phyloP scores from a whole-genome alignment of 2,329 filamentous ascomycete genomes.

The Penicillium capsulatum region DNA sequence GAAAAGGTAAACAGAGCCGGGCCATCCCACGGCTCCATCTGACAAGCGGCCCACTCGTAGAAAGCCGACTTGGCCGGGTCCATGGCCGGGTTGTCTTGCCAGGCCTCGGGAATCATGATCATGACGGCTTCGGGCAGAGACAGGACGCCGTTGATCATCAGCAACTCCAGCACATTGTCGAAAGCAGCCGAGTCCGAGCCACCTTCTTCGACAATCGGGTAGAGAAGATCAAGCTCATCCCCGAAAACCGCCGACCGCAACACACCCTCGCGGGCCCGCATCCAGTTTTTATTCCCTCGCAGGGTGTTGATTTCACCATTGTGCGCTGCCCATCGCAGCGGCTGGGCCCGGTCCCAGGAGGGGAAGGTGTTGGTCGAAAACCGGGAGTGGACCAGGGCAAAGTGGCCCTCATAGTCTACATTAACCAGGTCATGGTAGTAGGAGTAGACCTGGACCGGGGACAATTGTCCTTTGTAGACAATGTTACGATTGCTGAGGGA shows the following conservation, averaged over 20 bases:
- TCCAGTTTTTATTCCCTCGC: constrained; percentile 99
- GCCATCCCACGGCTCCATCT: constrained; percentile 99
- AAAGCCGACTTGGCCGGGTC: constrained; percentile 94
- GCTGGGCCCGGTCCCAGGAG: constrained; percentile 96
- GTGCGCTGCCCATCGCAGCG: constrained; percentile 92
- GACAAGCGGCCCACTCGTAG: constrained; percentile 97
- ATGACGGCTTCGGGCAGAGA: constrained; percentile 95
- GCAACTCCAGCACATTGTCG: constrained; percentile 89
- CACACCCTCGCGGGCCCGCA: constrained; percentile 92
- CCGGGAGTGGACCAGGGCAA: constrained; percentile 91
- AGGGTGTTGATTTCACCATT: constrained; percentile 98
- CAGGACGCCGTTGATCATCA: constrained; percentile 92
- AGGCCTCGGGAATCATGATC: constrained; percentile 97
- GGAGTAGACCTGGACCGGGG: constrained; percentile 91
- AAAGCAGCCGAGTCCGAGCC: constrained; percentile 96
- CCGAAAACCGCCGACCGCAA: constrained; percentile 91
- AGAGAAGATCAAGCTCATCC: constrained; percentile 83
- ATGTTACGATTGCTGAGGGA: constrained; percentile 97
- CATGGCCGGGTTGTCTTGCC: constrained; percentile 90
- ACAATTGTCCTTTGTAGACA: constrained; percentile 95
- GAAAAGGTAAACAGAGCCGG: constrained; percentile 96
- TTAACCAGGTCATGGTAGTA: constrained; percentile 97
- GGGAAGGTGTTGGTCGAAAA: constrained; percentile 99
- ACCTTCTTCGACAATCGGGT: constrained; percentile 93
- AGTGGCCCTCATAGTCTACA: constrained; percentile 95